Evolutionary conservation across 2,329 filamentous ascomycete species (phyloP).

Genomic region (Hymenoscyphus repandus): DNA sequence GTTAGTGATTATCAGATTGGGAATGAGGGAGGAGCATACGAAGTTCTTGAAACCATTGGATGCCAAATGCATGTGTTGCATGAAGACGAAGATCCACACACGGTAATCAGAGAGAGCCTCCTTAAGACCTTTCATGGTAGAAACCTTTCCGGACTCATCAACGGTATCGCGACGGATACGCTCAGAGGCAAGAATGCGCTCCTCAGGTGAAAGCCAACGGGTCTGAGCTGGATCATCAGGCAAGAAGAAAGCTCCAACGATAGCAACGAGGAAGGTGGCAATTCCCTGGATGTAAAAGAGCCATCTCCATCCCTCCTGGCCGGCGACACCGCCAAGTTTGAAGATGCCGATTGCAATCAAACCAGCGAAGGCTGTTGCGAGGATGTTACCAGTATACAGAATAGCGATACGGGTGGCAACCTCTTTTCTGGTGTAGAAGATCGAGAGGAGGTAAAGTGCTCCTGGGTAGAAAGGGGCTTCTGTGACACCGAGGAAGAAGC

Average conservation of each 20-base stretch:
- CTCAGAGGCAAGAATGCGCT: constrained; percentile 10
- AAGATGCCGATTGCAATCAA: constrained; percentile 35
- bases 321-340: constrained; percentile 32
- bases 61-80: constrained; percentile 43
- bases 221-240: constrained; percentile 43
- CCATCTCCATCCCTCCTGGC: constrained; percentile 39
- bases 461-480: constrained; percentile 39
- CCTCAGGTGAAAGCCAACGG: constrained; percentile 16
- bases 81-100: constrained; percentile 40
- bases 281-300: constrained; percentile 36
- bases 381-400: constrained; percentile 34
- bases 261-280: constrained; percentile 11
- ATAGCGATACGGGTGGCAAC: constrained; percentile 32
- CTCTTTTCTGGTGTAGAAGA: constrained; percentile 43
- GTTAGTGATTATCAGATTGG: no score
- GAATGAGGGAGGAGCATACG: no score
- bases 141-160: constrained; percentile 28
- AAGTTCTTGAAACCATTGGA: constrained; percentile 33
- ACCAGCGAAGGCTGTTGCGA: constrained; percentile 35
- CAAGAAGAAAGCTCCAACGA: constrained; percentile 30
- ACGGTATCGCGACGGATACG: constrained; percentile 21
- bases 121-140: constrained; percentile 35
- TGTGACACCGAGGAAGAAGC: constrained; percentile 48
- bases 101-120: constrained; percentile 38
- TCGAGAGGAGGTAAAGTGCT: constrained; percentile 40